Evolutionary conservation across 768 basidiomycete species (phyloP), one percentile per base, ranked within the genome.

Genomic region (Pisolithus marmoratus): DNA sequence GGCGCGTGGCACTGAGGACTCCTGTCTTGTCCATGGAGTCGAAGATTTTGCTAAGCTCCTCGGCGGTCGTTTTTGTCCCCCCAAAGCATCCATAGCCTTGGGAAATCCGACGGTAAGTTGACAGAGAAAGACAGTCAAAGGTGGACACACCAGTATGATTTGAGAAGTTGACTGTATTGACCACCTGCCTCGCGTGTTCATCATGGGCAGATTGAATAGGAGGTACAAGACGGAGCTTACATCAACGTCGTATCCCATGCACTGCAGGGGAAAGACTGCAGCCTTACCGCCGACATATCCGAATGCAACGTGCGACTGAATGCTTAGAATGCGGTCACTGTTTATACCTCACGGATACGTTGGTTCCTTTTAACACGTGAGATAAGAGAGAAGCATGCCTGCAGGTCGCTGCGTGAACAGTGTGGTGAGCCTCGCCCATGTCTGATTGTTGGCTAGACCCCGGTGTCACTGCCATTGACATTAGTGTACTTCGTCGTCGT

Each of bases 231-330:
- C 55, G 52, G 51, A 46, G 70, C 80, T 69, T 67, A 91, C 92
- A 74, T 99, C 96, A 42, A 98, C 94, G 58, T 99, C 93, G 69
- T 87, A 98, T 11, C 93, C 95, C 42, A 98, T 80, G 54, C 77
- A 90, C 75, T 81, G 95, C 57, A 82, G 81, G 1, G 86, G 84
- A 60, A 87, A 88, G 5, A 83, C 78, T 0, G 87, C 85, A 8
- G 85, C 86, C 64, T 88, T 89, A 24, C 85, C 84, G 52, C 94
- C 95, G 7, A 94, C 95, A 62, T 95, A 97, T 45, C 95, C 95
- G 58, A 85, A 91, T 9, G 87, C 82, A 52, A 97, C 95, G 61
- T 97, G 95, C 2, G 89, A 92, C 61, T 98, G 95, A 46, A 97
- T 81, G 60, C 90, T 93, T 38, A 97, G 75, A 8, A 98, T 79